These are phyloP conservation scores for Mucor indicus DNA, from an alignment of 371 early-diverging fungal genomes.

Conservation along the genomic window DNA sequence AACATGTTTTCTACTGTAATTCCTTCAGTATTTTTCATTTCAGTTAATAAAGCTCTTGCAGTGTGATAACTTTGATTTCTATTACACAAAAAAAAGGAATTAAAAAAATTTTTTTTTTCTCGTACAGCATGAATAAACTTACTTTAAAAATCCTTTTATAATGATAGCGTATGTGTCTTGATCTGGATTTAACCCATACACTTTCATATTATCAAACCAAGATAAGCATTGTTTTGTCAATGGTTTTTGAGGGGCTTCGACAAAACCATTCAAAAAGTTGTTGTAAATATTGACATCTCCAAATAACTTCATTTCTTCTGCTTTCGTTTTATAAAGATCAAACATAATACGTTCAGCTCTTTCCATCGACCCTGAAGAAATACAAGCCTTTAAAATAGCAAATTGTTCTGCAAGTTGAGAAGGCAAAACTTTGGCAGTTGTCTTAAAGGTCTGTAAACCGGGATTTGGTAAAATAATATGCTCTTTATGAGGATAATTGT, in stretches of 20 bases:
- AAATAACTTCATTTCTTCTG: conserved; percentile 66
- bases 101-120: conserved; percentile 2
- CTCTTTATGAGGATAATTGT: too few species aligned
- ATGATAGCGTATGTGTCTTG: conserved; percentile 75
- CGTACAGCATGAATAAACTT: conserved; percentile 14
- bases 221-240: conserved; percentile 60
- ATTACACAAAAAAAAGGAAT: not conserved
- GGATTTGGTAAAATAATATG: conserved; percentile 43
- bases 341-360: conserved; percentile 77
- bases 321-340: conserved; percentile 61
- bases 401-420: conserved; percentile 43
- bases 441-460: conserved; percentile 23
- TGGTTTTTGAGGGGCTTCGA: conserved; percentile 43
- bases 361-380: conserved; percentile 68
- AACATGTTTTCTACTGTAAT: conserved; percentile 41
- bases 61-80: conserved; percentile 45
- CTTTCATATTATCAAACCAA: conserved; percentile 72
- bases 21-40: conserved; percentile 55
- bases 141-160: conserved; percentile 68
- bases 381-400: conserved; percentile 69
- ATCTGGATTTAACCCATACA: conserved; percentile 57
- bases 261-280: conserved; percentile 74
- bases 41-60: conserved; percentile 60
- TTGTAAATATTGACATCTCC: conserved; percentile 80
- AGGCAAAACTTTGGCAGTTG: conserved; percentile 33